These are phyloP conservation scores for Paecilomyces sp. DNA, from an alignment of 2,329 filamentous ascomycete genomes.

Conservation along the genomic window DNA sequence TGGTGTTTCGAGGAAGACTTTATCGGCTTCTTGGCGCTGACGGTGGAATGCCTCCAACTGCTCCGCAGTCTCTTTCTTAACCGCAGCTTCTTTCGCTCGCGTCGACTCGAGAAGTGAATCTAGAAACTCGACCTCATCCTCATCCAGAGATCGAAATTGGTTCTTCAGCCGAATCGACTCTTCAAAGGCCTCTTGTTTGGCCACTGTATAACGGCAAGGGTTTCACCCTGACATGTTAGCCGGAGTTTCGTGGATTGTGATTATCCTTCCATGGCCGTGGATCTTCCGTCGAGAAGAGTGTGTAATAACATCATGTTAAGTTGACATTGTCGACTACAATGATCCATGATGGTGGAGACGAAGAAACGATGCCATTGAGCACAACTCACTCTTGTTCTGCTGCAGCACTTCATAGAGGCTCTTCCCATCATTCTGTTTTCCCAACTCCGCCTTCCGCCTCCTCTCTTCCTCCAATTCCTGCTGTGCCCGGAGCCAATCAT, in stretches of 20 bases:
- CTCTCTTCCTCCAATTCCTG: conserved; percentile 41
- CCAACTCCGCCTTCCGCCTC: conserved; percentile 36
- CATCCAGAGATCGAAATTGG: conserved; percentile 45
- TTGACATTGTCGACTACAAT: not conserved
- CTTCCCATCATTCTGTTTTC: conserved; percentile 48
- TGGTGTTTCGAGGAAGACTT: conserved; percentile 35
- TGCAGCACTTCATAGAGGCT: conserved; percentile 43
- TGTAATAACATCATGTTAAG: not conserved
- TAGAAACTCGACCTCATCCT: conserved; percentile 46
- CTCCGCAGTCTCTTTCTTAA: conserved; percentile 53
- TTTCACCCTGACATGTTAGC: conserved; percentile 36
- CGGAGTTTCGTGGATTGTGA: conserved; percentile 5
- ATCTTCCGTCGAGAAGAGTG: not conserved
- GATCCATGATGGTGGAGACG: not conserved
- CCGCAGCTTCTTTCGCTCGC: conserved; percentile 48
- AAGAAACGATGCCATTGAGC: not conserved
- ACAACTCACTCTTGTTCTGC: conserved; percentile 42
- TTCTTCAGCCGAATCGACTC: conserved; percentile 44
- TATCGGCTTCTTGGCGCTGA: conserved; percentile 54
- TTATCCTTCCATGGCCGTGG: not conserved
- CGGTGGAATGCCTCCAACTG: conserved; percentile 53
- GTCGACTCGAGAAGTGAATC: conserved; percentile 52
- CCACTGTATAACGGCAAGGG: conserved; percentile 22
- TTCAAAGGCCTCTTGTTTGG: conserved; percentile 47
- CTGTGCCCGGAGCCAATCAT: conserved; percentile 37